Evolutionary conservation across 176 grass and related monocot genomes (phyloP), one percentile per base, ranked within the genome.

Genomic region (Leersia perrieri): DNA sequence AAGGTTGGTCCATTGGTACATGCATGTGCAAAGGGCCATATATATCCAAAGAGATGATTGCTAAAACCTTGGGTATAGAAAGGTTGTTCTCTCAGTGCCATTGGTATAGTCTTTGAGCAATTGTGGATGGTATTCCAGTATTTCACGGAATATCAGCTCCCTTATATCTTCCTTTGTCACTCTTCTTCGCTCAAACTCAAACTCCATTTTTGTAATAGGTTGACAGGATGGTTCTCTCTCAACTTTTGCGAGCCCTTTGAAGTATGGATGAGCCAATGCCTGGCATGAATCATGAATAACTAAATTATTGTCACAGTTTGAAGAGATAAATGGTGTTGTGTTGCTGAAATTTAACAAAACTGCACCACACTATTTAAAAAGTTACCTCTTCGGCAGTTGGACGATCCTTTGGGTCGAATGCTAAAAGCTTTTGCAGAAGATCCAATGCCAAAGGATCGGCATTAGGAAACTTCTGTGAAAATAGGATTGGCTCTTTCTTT

Each of bases 121-220:
- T 68, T 99, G 96, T 1, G 92, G 90, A 85, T 99, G 96, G 65
- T 99, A 99, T 75, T 99, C 92, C 88, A 99, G 63, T 89, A 93
- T 99, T 63, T 99, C 96, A 80, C 84, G 84, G 68, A 99, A 99
- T 66, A 99, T 99, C 53, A 99, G 79, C 82, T 99, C 96, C 63
- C 90, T 86, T 77, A 99, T 90, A 66, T 99, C 96, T 83, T 95
- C 96, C 83, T 99, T 93, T 42, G 96, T 95, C 38, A 99, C 96
- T 87, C 96, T 89, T 81, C 88, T 90, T 45, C 90, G 83, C 74
- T 99, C 96, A 77, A 99, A 99, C 66, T 99, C 96, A 71, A 99
- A 99, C 77, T 99, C 96, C 92, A 99, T 93, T 74, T 99, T 99
- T 47, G 86, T 91, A 57, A 99, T 99, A 31, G 92, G 96, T 72